Evolutionary conservation across 129 eudicot species (phyloP).

Genomic region (Artemisia argyi): DNA sequence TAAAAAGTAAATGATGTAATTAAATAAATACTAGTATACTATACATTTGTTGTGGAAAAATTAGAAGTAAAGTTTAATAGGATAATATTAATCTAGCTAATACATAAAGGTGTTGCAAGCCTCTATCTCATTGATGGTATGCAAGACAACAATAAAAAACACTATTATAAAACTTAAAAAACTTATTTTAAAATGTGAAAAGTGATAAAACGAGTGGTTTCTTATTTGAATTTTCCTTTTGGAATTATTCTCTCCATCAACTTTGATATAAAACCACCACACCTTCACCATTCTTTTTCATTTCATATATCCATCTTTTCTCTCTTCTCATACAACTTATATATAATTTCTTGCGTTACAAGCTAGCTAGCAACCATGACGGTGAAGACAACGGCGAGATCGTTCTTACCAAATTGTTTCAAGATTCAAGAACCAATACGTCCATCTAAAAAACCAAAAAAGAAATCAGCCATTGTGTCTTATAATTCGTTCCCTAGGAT

Average conservation of each 20-base stretch:
- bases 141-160: conserved; percentile 16
- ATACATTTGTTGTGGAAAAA: conserved; percentile 3
- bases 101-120: conserved; percentile 42
- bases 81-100: background rate
- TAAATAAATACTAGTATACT: no score
- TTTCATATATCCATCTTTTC: no score
- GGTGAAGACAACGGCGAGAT: conserved; percentile 45
- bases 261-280: background rate
- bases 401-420: conserved; percentile 48
- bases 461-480: conserved; percentile 31
- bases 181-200: no score
- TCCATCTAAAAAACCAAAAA: conserved; percentile 18
- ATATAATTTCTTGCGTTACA: conserved; percentile 5
- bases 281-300: conserved; percentile 10
- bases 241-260: background rate
- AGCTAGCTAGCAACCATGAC: conserved; percentile 30
- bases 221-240: conserved; percentile 13
- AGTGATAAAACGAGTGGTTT: no score
- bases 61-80: background rate
- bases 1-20: background rate
- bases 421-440: conserved; percentile 30
- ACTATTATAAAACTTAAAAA: background rate
- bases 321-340: background rate
- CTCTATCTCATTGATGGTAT: conserved; percentile 45
- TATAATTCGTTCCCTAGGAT: conserved; percentile 52